These are phyloP conservation scores for Lichenothelia convexa DNA, from an alignment of 495 filamentous ascomycete species.

Conservation along the genomic window DNA sequence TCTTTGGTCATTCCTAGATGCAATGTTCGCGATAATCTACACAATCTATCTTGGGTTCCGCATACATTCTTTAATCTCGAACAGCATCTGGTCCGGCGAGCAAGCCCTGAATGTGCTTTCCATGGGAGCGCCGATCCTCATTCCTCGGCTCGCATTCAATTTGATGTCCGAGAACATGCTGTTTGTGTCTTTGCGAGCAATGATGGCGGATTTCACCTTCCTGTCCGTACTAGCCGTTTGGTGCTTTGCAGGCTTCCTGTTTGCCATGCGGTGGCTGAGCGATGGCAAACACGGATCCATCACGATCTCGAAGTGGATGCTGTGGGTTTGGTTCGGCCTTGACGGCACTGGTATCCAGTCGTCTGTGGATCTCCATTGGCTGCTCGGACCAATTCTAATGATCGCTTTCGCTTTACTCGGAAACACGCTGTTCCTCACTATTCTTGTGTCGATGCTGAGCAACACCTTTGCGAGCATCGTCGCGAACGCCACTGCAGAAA, in stretches of 20 bases:
- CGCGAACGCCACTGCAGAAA: slow-evolving; percentile 45
- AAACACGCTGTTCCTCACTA: slow-evolving; percentile 60
- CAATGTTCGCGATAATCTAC: slow-evolving; percentile 46
- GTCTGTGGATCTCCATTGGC: slow-evolving; percentile 44
- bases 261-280: slow-evolving; percentile 51
- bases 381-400: slow-evolving; percentile 52
- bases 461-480: slow-evolving; percentile 53
- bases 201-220: slow-evolving; percentile 56
- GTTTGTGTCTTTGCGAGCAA: slow-evolving; percentile 49
- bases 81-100: slow-evolving; percentile 23
- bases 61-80: slow-evolving; percentile 32
- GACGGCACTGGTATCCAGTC: slow-evolving; percentile 53
- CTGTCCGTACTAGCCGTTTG: slow-evolving; percentile 46
- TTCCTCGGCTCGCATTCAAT: slow-evolving; percentile 59
- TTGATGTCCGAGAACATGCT: slow-evolving; percentile 55
- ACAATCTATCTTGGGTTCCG: slow-evolving; percentile 40
- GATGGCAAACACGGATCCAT: slow-evolving; percentile 24
- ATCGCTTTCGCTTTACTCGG: slow-evolving; percentile 54
- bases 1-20: slow-evolving; percentile 61
- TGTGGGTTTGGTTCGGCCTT: slow-evolving; percentile 65
- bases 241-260: slow-evolving; percentile 55
- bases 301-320: slow-evolving; percentile 61
- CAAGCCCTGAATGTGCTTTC: slow-evolving; percentile 50
- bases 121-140: slow-evolving; percentile 48
- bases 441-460: slow-evolving; percentile 56